Base-by-base conservation (phyloP, 768 basidiomycete genomes). In the Amanita rimosa region DNA sequence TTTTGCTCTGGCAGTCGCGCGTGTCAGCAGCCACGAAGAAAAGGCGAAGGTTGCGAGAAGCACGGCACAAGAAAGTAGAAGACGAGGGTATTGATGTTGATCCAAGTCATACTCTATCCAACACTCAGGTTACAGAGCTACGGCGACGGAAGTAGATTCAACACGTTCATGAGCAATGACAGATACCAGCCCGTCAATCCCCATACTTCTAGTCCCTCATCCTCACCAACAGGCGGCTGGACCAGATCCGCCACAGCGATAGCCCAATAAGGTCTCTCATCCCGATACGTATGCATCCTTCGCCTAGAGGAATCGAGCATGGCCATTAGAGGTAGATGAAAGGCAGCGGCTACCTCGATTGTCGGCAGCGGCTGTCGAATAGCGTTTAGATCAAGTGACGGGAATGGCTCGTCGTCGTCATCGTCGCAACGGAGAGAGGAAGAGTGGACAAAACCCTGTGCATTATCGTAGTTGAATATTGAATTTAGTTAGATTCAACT, bases 121-220 rank as follows among this genome's bases (percentile, higher is more conserved):
- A 34, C 19, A 22, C 29, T 26, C 16, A n/a, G 26, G 17, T 16
- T n/a, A 17, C 47, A 38, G 37, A 48, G 26, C 19, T 48, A 26
- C 47, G 47, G 29, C 47, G 31, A 39, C 36, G 47, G 31, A 48
- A 48, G 29, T 48, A 40, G 7, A 42, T 65, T 63, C 54, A 85
- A 57, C 16, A 64, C 65, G 53, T 68, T 73, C 77, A 86, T 77
- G 55, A 88, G 63, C 42, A 75, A 55, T 40, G 72, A 74, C 46
- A 87, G 67, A 65, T 87, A 90, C 85, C 86, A 89, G 31, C 86
- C 88, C 17, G 88, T 88, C 58, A 90, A 64, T 0, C 88, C 86
- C 85, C 87, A 90, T 22, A 88, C 77, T 57, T 89, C 83, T 13
- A 87, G 62, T 50, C 67, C 67, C 9, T 70, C 75, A 41, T 67